Conservation (phyloP, 1,284 basidiomycete species). For the Austropuccinia psidii region DNA sequence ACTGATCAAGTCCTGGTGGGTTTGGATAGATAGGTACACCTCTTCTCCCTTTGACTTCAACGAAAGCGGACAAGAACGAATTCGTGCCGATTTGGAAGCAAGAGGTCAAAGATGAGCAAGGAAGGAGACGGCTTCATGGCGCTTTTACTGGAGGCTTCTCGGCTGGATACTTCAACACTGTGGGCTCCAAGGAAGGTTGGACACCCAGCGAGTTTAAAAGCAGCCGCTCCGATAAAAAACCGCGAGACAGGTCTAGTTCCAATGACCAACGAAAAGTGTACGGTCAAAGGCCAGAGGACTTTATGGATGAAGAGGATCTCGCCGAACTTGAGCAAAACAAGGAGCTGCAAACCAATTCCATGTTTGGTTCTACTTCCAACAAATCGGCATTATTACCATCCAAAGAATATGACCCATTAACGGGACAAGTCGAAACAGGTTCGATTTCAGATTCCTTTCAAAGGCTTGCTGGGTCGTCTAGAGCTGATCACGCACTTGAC, state of each 20-base stretch:
- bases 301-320: conserved; percentile 99
- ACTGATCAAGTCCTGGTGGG: not conserved
- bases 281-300: conserved; percentile 66
- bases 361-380: conserved; percentile 26
- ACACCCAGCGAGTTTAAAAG: conserved; percentile 67
- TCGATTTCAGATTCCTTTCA: conserved; percentile 55
- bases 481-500: conserved; percentile 39
- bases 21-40: conserved; percentile 72
- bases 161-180: conserved; percentile 93
- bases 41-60: conserved; percentile 75
- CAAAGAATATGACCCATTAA: conserved; percentile 36
- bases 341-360: conserved; percentile 50
- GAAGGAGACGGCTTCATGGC: conserved; percentile 81
- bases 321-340: conserved; percentile 65
- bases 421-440: conserved; percentile 56
- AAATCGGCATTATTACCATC: conserved; percentile 6
- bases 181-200: conserved; percentile 98
- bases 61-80: conserved; percentile 74
- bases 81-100: conserved; percentile 97
- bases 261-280: conserved; percentile 50
- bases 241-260: too few relatives aligned
- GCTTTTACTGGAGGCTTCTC: conserved; percentile 98
- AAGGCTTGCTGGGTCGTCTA: not conserved
- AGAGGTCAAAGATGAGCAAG: conserved; percentile 90
- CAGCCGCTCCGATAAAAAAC: conserved; percentile 64